A percentile compares a stretch with the other conserved stretches of the same genome.
Conservation (phyloP, 1,139 yeast genomes). For the Geotrichum histeridarum region DNA sequence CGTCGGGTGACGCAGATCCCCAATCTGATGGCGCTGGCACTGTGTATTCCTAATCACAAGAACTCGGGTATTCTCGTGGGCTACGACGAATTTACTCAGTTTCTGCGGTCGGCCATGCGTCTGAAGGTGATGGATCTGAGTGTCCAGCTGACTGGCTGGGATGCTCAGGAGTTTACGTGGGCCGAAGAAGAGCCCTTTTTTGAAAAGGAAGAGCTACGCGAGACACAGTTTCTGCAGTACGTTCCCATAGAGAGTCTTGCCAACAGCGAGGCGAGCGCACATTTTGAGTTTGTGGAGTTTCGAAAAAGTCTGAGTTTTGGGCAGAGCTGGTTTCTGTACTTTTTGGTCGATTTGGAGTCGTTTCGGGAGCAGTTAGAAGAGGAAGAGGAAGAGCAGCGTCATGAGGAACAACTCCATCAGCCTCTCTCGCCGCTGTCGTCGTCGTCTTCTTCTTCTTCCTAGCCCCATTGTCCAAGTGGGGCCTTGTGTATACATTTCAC, state of each 20-base stretch:
- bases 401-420: no score
- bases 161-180: background rate
- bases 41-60: no score
- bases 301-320: constrained; percentile 1
- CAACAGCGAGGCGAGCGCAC: background rate
- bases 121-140: background rate
- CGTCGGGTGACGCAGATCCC: no score
- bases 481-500: no score
- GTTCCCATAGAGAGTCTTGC: background rate
- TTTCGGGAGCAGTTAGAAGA: background rate
- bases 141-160: background rate
- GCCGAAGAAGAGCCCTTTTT: background rate
- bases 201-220: background rate
- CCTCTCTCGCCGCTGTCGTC: background rate
- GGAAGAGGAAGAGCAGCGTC: no score
- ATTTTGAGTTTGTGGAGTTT: background rate
- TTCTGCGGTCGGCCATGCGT: background rate
- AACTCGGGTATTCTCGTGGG: background rate
- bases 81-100: background rate
- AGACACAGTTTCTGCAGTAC: background rate
- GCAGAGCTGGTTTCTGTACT: background rate
- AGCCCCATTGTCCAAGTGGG: no score
- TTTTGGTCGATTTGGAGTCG: background rate
- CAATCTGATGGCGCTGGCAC: no score
- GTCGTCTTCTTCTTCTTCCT: background rate